Evolutionary conservation across 192 early-diverging fungal genomes (phyloP), one percentile per base, ranked within the genome.

Genomic region (Backusella westeae): DNA sequence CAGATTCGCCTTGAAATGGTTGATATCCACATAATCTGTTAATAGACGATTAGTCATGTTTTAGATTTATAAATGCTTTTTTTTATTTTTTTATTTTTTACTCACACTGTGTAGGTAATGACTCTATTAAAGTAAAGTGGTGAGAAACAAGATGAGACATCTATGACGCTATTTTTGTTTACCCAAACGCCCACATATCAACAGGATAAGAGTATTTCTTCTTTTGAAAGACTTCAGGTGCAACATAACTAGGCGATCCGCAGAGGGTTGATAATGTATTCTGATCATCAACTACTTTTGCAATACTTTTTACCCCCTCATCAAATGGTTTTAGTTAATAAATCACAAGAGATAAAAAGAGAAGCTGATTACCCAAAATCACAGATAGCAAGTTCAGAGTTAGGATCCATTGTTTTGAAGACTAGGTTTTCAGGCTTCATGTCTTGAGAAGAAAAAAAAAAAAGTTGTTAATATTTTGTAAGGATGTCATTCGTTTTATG

Each of bases 161-260:
- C n/a, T 71, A 71, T 68, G 32, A n/a, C 42, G 42, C 42, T 44
- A 44, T 34, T 67, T 66, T 19, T 36, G 15, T 4, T 74, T 82
- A 87, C 86, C 86, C 96, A 76, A 97, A 91, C 5, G 93, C 93
- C 96, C 96, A 99, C 76, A 99, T 86, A 81, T 99, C 96, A 3
- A 98, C 96, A 23, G 93, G 83, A 79, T 94, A 95, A 34, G 94
- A 93, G 81, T 98, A 93, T 6, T 91, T 91, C 69, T 89, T 87
- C 67, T 93, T 89, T 73, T 90, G 80, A 23, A 96, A 80, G 17
- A 99, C 90, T 86, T 99, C 96, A 29, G 92, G 93, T 14, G 93
- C 93, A 32, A 80, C 90, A 81, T 92, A 95, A 26, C 94, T 93
- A 72, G 91, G 90, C 9, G 94, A 95, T 35, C 96, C 96, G 77